Evolutionary conservation across 257 asterid species (phyloP), one percentile per base, ranked within the genome.

Genomic region (Cinchona pubescens): DNA sequence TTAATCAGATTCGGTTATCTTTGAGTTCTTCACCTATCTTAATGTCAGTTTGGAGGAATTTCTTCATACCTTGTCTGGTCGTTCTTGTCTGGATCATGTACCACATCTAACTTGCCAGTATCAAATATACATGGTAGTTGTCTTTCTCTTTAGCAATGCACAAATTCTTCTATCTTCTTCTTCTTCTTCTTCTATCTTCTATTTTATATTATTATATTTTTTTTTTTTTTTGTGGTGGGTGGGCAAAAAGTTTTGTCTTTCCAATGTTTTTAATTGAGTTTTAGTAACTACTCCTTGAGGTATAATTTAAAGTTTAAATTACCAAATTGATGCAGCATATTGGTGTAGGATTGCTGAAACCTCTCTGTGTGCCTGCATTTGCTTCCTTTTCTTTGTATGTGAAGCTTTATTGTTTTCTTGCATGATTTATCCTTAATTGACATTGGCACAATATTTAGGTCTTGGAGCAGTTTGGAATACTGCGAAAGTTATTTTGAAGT

Each of bases 401-500:
- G 21, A 38, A 46, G 14, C 51, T 51, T 15, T 40, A 45, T 7
- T 16, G 0, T 15, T 25, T 49, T 77, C 34, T 23, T 6, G 23
- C 32, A 27, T 25, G 56, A 48, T 18, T 40, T 61, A 29, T 61
- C 15, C 18, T 58, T 46, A 76, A 23, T 56, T 75, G 23, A 45
- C 7, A 49, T 51, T 69, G 61, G n/a, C 60, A 40, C 62, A 69
- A 60, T 71, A 49, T 80, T 46, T 76, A 94, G 99, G 97, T 79
- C 99, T 95, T 86, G 99, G 99, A 82, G 98, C 98, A 40, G 99
- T 91, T 86, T 95, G 99, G 99, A 92, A 95, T 82, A 92, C 98
- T 27, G 98, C 99, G 42, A 92, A 91, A 81, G n/a, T n/a, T n/a
- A n/a, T n/a, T n/a, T n/a, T n/a, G n/a, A n/a, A n/a, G 99, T 95